Evolutionary conservation across 2,329 filamentous ascomycete species (phyloP), one percentile per base, ranked within the genome.

Genomic region (Pseudocercospora eumusae): DNA sequence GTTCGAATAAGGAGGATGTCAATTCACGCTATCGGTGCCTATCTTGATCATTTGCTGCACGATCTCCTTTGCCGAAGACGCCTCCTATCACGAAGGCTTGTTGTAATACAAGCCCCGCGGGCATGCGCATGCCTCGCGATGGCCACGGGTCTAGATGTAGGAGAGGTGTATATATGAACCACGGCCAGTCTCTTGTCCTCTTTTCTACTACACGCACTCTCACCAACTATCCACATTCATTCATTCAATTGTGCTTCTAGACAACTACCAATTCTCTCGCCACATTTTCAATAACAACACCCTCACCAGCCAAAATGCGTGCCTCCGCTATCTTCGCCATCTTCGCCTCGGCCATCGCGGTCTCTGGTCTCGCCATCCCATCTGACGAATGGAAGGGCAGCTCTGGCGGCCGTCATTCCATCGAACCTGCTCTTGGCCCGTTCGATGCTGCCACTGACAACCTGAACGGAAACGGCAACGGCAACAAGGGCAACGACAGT

Each of bases 401-500:
- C 11, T 21, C 47, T 21, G 20, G 18, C 21, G 44, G 44, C 8
- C 18, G 11, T 21, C 11, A 47, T 8, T 47, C 44, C 8, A 47
- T 47, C 21, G 44, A 20, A 11, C 23, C 44, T 54, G 50, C 50
- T 36, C 20, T n/a, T 54, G 25, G 31, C 18, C 25, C 36, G 18
- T 23, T 56, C 36, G 53, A 33, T 21, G 44, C 53, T 27, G 36
- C 36, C 9, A 44, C 53, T 44, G 53, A 33, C 33, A 44, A 54
- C 27, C 13, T 33, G 50, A 54, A 54, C 18, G 44, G 44, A 21
- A 47, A 52, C 47, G 10, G 21, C 8, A 52, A 52, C 53, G 53
- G 53, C 33, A 56, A 56, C 33, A 56, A 56, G 53, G 53, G 53
- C 53, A 56, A 56, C 20, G 53, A 33, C 25, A 52, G 47, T 52